Base-by-base conservation (phyloP, 75 land plant genomes). In the Isoetes taiwanensis region DNA sequence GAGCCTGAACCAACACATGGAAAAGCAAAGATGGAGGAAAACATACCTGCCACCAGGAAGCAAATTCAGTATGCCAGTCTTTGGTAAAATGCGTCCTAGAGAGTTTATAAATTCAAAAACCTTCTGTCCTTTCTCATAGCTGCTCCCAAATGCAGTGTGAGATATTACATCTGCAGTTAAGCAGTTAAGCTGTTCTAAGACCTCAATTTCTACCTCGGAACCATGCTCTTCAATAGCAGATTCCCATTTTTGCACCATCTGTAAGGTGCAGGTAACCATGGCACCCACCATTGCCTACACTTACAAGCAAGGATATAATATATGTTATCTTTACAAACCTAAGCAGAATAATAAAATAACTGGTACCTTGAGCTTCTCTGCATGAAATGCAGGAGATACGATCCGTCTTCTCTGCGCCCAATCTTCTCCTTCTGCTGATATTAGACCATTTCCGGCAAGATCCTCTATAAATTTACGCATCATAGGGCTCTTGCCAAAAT, bases 141-240 rank as follows among this genome's bases (percentile, higher is more conserved):
- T 71, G 55, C 74, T 66, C 2, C 79, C 75, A 54, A 76, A 76
- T 8, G 70, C 69, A n/a, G 75, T 72, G 34, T 69, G 61, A 2
- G 75, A 58, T 20, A 76, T 67, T n/a, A 68, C 63, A 56, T 76
- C 79, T 1, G 55, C 70, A 1, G 79, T 41, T 0, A 76, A 27
- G 24, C 53, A 39, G 8, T 43, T 25, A 24, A 72, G 28, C 9
- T 72, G 59, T 1, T 56, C 53, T 35, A 25, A 9, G 0, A 71
- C 66, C 31, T 71, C 66, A 1, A 76, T 0, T 46, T 76, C 78
- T 27, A n/a, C n/a, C n/a, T 38, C 28, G 2, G 62, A 14, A 14
- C 61, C 68, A 30, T 64, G 23, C 1, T 20, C 4, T 0, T 34
- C 26, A 14, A 62, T 27, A 19, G 38, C 2, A 6, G 53, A 34